Percentiles rank a stretch among this genome's conserved stretches.
Evolutionary conservation across 129 eudicot genomes (phyloP).

Genomic region (Escallonia rubra): DNA sequence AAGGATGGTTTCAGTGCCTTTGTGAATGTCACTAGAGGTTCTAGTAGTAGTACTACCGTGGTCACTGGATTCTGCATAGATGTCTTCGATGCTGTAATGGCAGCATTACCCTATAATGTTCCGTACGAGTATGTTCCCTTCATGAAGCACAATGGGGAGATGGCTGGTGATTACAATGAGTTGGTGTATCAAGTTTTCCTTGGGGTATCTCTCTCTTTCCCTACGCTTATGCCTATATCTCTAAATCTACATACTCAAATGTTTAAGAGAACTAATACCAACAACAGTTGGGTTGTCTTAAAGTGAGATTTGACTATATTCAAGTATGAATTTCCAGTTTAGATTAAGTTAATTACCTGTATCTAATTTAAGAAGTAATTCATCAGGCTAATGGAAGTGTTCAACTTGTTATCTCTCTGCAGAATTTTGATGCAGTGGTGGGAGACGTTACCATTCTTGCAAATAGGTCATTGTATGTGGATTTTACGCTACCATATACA

Average conservation of each 20-base stretch:
- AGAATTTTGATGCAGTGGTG: slow-evolving; percentile 42
- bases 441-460: slow-evolving; percentile 46
- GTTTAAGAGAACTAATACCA: no score
- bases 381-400: no score
- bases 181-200: slow-evolving; percentile 15
- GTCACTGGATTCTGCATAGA: slow-evolving; percentile 32
- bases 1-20: slow-evolving; percentile 3
- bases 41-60: neutral
- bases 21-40: neutral
- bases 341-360: no score
- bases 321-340: no score
- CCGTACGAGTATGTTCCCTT: slow-evolving; percentile 27
- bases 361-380: no score
- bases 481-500: slow-evolving; percentile 42
- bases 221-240: no score
- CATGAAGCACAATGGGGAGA: slow-evolving; percentile 2
- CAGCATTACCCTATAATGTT: slow-evolving; percentile 18
- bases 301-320: no score
- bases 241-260: no score
- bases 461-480: slow-evolving; percentile 38
- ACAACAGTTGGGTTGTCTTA: no score
- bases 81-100: slow-evolving; percentile 31
- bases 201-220: neutral
- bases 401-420: neutral
- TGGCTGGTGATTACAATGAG: slow-evolving; percentile 13